Evolutionary conservation across 2,329 filamentous ascomycete genomes (phyloP), one percentile per base, ranked within the genome.

Genomic region (Grosmannia clavigera): DNA sequence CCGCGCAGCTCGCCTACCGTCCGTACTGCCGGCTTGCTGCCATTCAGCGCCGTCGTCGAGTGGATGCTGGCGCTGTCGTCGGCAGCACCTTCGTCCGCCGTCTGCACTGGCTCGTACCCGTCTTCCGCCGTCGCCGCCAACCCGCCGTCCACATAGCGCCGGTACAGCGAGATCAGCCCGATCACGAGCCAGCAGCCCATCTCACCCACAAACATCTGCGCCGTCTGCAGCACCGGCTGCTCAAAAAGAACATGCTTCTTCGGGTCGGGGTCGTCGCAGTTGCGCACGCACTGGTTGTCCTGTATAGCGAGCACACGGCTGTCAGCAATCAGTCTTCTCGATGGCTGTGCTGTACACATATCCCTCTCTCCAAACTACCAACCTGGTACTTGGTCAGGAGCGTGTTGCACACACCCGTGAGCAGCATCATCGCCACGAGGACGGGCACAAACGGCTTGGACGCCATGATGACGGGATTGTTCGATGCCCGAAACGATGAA

Each of bases 141-240:
- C 58, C 22, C 27, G 40, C 46, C n/a, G 53, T 75, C 73, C 54
- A 74, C 67, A 67, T 81, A 81, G 64, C 80, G 81, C 56, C 79
- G 78, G 72, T 88, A 88, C 2, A 92, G 74, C 27, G 81, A 78
- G 69, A 88, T 85, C 57, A 81, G 68, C 27, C 87, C 84, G 52
- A 97, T 81, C 58, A 99, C 90, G 16, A 97, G 80, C 92, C 92
- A 99, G 77, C 91, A 95, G 64, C 91, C 92, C 81, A 90, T 88
- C 73, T 99, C 94, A 60, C 94, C 94, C 63, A 96, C 81, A 72
- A 99, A 99, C 94, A 99, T 99, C 73, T 97, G 94, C 1, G 90
- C 84, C 64, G 94, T 97, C 72, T 99, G 94, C 59, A 97, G 84
- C 58, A 99, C 92, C 22, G 94, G 94, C 71, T 97, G 92, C 72